Evolutionary conservation across 2,329 filamentous ascomycete genomes (phyloP), one percentile per base, ranked within the genome.

Genomic region (Massarina eburnea): DNA sequence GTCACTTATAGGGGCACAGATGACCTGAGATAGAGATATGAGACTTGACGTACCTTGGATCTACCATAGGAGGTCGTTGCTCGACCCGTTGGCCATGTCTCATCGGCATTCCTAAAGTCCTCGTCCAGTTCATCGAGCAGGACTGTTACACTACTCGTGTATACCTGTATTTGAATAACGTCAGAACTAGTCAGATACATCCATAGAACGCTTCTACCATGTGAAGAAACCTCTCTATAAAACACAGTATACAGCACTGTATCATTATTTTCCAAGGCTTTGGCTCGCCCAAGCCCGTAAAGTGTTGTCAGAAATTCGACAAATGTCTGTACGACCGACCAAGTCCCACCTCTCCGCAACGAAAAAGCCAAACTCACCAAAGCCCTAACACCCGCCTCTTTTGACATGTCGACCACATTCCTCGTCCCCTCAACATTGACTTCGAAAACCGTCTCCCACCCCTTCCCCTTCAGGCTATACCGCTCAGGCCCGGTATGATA

Each of bases 341-440:
- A n/a, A n/a, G n/a, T n/a, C n/a, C n/a, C n/a, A n/a, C n/a, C n/a
- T n/a, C n/a, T n/a, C 26, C 14, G 26, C 8, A 26, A 26, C 24
- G n/a, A 14, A 14, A 30, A 30, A 14, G 18, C 15, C 17, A 27
- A 14, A 38, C 38, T 40, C 15, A 40, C 89, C 54, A 97, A 83
- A 0, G 82, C 88, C 72, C 85, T 89, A 61, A 92, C 90, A 51
- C 81, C 85, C 29, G 71, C 80, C 55, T 81, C 76, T 63, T 81
- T 80, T 58, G 87, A 87, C 14, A 88, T 89, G 27, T 85, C 82
- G 43, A 97, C 76, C 39, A 96, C 80, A 55, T 86, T 84, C 54
- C 78, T 78, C 12, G 94, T 96, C 41, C 92, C 92, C 41, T 90
- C 85, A 41, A 96, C 85, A 69, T 97, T 99, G 66, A 97, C 88